Conservation (phyloP, 768 basidiomycete genomes). For the Exsudoporus frostii region DNA sequence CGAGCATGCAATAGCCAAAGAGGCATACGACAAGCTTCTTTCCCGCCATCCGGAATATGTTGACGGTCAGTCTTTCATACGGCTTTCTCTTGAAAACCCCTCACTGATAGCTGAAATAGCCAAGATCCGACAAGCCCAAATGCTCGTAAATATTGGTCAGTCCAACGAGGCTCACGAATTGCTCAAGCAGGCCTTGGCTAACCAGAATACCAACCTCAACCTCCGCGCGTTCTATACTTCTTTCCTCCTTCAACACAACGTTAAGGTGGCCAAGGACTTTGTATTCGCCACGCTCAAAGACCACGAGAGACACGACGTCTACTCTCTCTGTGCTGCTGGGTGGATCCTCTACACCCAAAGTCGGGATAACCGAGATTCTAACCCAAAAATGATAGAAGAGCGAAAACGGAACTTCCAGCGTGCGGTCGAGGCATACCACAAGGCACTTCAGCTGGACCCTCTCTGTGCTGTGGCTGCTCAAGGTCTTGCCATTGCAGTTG, state of each 20-base stretch:
- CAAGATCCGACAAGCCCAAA: conserved; percentile 86
- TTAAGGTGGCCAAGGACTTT: conserved; percentile 79
- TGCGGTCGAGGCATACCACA: conserved; percentile 89
- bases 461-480: conserved; percentile 91
- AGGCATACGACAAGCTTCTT: conserved; percentile 84
- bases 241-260: conserved; percentile 80
- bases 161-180: conserved; percentile 83
- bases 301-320: conserved; percentile 83
- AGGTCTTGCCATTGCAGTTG: conserved; percentile 90
- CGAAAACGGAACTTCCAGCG: conserved; percentile 75
- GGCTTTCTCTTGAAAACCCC: neutral
- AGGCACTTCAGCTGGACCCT: conserved; percentile 81
- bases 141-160: conserved; percentile 66
- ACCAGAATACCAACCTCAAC: conserved; percentile 76
- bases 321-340: conserved; percentile 86
- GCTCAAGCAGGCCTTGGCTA: conserved; percentile 82
- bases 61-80: conserved; percentile 62
- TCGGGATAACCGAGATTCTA: conserved; percentile 74
- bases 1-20: conserved; percentile 67
- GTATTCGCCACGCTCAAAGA: conserved; percentile 87
- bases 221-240: conserved; percentile 91
- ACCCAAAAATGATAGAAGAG: conserved; percentile 50
- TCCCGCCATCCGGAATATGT: conserved; percentile 93
- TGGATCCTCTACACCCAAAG: conserved; percentile 85
- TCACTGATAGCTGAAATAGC: conserved; percentile 46